Conservation (phyloP, 2,329 filamentous ascomycete genomes). For the Arthrobotrys sphaeroides region DNA sequence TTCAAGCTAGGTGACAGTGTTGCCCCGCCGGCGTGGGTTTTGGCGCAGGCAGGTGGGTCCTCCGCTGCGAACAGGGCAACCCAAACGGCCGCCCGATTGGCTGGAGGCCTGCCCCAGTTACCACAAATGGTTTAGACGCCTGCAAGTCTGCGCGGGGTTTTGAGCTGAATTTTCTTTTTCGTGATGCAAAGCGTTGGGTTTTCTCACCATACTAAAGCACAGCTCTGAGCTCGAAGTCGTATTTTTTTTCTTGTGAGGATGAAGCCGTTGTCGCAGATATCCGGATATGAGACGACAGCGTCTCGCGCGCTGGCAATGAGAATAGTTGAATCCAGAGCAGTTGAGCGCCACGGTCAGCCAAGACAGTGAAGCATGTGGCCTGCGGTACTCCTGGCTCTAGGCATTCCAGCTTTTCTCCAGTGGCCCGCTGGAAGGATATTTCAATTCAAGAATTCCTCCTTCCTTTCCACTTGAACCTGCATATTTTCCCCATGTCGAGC, state of each 20-base stretch:
- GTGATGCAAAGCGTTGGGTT: not conserved
- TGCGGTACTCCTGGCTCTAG: conserved; percentile 21
- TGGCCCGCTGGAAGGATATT: conserved; percentile 2
- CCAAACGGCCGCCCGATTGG: conserved; percentile 37
- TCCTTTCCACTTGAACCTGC: conserved; percentile 6
- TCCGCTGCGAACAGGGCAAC: conserved; percentile 20
- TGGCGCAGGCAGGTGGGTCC: conserved; percentile 25
- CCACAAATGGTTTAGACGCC: conserved; percentile 35
- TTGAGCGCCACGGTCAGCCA: conserved; percentile 18
- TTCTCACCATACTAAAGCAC: not conserved
- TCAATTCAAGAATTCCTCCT: conserved; percentile 12
- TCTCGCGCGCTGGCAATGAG: not conserved
- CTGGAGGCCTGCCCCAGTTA: not conserved
- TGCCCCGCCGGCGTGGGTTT: conserved; percentile 38
- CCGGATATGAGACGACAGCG: not conserved
- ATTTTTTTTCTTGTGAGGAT: not conserved
- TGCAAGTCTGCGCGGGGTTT: conserved; percentile 45
- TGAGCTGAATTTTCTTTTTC: conserved; percentile 55
- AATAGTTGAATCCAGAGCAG: not conserved
- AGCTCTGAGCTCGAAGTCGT: conserved; percentile 14
- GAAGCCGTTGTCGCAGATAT: conserved; percentile 7
- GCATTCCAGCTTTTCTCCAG: conserved; percentile 11
- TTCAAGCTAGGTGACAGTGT: conserved; percentile 19
- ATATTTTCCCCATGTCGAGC: not conserved
- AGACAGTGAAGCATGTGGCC: conserved; percentile 19